Percentiles rank a stretch among this genome's conserved stretches.
Conservation (phyloP, 805 yeast genomes). For the Saccharomycopsis amapae region DNA sequence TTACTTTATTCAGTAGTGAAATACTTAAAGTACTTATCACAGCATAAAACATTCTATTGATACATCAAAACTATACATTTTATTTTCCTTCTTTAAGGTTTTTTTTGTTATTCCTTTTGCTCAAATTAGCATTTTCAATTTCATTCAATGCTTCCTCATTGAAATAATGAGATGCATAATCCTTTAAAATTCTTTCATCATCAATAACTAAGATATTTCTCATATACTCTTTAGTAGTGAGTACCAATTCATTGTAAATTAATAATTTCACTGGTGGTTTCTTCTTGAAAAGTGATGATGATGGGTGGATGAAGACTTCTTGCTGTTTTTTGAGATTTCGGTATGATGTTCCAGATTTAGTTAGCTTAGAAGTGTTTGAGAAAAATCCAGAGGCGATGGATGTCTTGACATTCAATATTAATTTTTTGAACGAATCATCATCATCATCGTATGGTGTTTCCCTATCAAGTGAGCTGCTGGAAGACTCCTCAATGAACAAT, state of each 20-base stretch:
- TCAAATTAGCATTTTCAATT: neutral
- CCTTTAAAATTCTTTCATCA: constrained; percentile 64
- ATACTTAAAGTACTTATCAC: too few species aligned
- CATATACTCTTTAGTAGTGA: constrained; percentile 87
- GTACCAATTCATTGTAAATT: constrained; percentile 74
- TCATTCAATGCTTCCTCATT: constrained; percentile 17
- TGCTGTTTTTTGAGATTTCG: constrained; percentile 58
- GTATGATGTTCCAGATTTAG: constrained; percentile 57
- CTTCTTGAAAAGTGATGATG: constrained; percentile 56
- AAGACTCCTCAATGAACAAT: constrained; percentile 26
- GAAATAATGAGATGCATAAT: constrained; percentile 59
- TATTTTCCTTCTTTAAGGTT: too few species aligned
- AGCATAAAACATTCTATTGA: too few species aligned
- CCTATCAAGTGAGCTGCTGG: constrained; percentile 26
- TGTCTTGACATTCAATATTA: constrained; percentile 37
- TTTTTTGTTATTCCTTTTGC: too few species aligned
- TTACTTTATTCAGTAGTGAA: too few species aligned
- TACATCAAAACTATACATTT: too few species aligned
- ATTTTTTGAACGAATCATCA: constrained; percentile 21
- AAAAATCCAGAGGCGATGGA: constrained; percentile 64
- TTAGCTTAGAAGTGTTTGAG: constrained; percentile 54
- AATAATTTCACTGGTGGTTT: constrained; percentile 71
- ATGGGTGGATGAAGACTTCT: constrained; percentile 79
- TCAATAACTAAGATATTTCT: constrained; percentile 63
- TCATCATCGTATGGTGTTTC: constrained; percentile 29